Evolutionary conservation across 202 grass and related monocot species (phyloP).

Genomic region (Zizania palustris): DNA sequence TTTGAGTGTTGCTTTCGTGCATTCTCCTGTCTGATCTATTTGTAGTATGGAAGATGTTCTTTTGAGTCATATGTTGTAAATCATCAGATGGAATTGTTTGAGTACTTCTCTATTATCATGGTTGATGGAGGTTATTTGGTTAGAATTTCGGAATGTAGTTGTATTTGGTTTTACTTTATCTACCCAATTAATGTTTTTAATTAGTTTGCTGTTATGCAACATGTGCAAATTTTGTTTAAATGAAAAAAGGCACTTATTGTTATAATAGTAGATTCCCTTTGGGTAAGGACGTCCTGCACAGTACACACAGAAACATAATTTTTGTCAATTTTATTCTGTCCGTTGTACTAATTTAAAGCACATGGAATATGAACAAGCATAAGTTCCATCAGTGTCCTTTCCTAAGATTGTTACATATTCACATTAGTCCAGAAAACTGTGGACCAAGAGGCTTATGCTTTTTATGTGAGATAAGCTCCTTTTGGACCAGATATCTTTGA

Average conservation of each 20-base stretch:
- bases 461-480: conserved; percentile 55
- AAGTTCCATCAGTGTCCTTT: conserved; percentile 78
- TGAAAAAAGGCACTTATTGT: conserved; percentile 23
- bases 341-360: conserved; percentile 69
- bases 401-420: conserved; percentile 93
- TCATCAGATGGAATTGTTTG: conserved; percentile 10
- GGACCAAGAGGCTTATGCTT: conserved; percentile 45
- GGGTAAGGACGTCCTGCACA: conserved; percentile 37
- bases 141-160: conserved; percentile 35
- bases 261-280: conserved; percentile 41
- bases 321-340: conserved; percentile 50
- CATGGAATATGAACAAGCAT: conserved; percentile 71
- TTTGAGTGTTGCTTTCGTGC: conserved; percentile 42
- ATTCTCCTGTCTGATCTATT: conserved; percentile 48
- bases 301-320: conserved; percentile 46
- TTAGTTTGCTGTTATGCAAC: conserved; percentile 20
- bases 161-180: conserved; percentile 15
- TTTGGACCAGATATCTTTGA: conserved; percentile 54
- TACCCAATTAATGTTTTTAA: conserved; percentile 34
- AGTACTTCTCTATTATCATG: conserved; percentile 30
- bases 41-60: conserved; percentile 37
- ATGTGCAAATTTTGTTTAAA: conserved; percentile 36
- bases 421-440: conserved; percentile 56
- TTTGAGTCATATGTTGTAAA: conserved; percentile 35
- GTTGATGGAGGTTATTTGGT: conserved; percentile 19